Base-by-base conservation (phyloP, 1,284 basidiomycete genomes). In the Papiliotrema terrestris region DNA sequence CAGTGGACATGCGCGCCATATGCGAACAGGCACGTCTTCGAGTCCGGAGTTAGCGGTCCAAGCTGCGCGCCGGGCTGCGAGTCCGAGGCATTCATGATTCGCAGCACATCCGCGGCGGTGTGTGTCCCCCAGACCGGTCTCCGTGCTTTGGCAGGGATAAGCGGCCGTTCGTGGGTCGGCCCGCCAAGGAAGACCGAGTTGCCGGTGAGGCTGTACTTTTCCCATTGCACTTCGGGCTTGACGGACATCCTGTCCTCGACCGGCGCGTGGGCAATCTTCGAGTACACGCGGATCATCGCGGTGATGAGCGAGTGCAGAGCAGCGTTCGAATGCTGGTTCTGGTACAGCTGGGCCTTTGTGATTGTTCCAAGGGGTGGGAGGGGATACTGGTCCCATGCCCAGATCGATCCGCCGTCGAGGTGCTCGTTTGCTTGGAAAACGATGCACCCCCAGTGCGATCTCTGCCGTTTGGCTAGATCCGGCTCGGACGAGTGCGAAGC, bases 361-460 rank as follows among this genome's bases (percentile, higher is more conserved):
- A 73, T 57, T 1, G 51, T 54, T 8, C 70, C 60, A 15, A 70
- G 54, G 4, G 63, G 58, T 1, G 73, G 71, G 2, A 79, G 61
- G 14, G 68, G 62, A 58, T 80, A 80, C 58, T 78, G 78, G 50
- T 79, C 78, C 62, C 76, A 80, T 2, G 78, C 78, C 78, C 78
- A 79, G 15, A 79, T 72, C 1, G 78, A 76, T 4, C 79, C 79
- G 0, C 73, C 76, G 63, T 80, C 79, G 41, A 80, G 69, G 19
- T 78, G 65, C 53, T 77, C 73, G 54, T 74, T 75, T 6, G 78
- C 77, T 56, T 78, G 78, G 29, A 79, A 72, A 23, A 78, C 76
- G 13, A 77, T 78, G 15, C 75, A 67, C 2, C 76, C 78, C 78
- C 78, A 78, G 61, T 79, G 76, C 3, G 68, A 63, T 45, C 74